phyloP scores from a whole-genome alignment of 2,329 filamentous ascomycete genomes.

The Stemphylium beticola region DNA sequence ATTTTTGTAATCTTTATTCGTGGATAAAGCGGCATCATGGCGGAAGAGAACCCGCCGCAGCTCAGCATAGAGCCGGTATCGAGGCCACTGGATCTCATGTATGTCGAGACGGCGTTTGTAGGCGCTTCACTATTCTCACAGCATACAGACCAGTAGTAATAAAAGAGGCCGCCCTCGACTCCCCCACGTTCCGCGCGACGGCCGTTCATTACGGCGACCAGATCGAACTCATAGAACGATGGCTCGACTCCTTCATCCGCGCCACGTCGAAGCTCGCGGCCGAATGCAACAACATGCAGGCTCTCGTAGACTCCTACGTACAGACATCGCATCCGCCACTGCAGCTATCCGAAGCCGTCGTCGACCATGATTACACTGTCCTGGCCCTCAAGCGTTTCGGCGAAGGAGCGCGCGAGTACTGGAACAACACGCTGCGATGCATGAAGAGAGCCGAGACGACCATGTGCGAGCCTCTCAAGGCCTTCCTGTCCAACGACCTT shows the following conservation, averaged over 20 bases:
- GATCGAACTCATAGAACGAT: slow-evolving; percentile 87
- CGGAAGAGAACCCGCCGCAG: slow-evolving; percentile 40
- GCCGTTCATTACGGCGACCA: slow-evolving; percentile 88
- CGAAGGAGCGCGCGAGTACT: slow-evolving; percentile 87
- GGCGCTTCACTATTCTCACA: slow-evolving; percentile 10
- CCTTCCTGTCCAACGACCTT: slow-evolving; percentile 80
- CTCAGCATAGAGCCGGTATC: slow-evolving; percentile 49
- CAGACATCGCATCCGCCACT: slow-evolving; percentile 75
- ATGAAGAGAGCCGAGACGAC: slow-evolving; percentile 78
- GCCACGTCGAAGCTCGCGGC: slow-evolving; percentile 66
- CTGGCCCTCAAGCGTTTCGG: slow-evolving; percentile 83
- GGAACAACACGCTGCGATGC: slow-evolving; percentile 74
- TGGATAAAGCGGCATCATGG: slow-evolving; percentile 35
- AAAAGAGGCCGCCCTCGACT: slow-evolving; percentile 95
- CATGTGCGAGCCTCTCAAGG: slow-evolving; percentile 80
- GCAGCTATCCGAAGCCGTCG: slow-evolving; percentile 77
- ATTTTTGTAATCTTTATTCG: background rate
- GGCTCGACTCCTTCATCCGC: slow-evolving; percentile 78
- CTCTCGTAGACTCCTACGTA: slow-evolving; percentile 77
- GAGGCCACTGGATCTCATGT: slow-evolving; percentile 52
- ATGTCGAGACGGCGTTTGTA: slow-evolving; percentile 14
- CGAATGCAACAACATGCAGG: slow-evolving; percentile 77
- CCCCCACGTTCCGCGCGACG: slow-evolving; percentile 90
- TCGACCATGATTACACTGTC: slow-evolving; percentile 95
- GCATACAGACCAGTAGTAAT: slow-evolving; percentile 74